Percentiles rank a stretch among this genome's conserved stretches.
Conservation (phyloP, 345 rosid genomes). For the Eucalyptus guilfoylei region DNA sequence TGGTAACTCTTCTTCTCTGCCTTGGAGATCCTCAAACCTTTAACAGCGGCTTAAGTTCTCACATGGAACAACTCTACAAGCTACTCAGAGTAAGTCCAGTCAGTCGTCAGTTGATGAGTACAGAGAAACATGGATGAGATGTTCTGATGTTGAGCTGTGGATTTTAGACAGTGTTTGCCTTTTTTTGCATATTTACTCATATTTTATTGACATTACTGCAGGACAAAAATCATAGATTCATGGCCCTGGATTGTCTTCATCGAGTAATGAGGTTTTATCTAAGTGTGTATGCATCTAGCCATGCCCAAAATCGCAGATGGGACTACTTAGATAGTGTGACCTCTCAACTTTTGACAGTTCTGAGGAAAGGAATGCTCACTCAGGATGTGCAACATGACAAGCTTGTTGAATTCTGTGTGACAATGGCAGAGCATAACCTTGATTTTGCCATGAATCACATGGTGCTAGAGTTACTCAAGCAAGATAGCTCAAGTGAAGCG, state of each 20-base stretch:
- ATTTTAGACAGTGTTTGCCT: not conserved
- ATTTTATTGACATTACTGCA: constrained; percentile 18
- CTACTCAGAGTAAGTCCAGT: constrained; percentile 72
- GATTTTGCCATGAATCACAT: constrained; percentile 99
- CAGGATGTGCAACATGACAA: constrained; percentile 98
- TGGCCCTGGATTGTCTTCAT: constrained; percentile 97
- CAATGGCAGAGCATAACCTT: constrained; percentile 96
- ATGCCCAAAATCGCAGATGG: constrained; percentile 94
- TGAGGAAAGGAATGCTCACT: constrained; percentile 89
- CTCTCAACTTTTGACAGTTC: constrained; percentile 79
- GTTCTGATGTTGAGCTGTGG: not conserved
- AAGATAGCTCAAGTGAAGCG: constrained; percentile 92
- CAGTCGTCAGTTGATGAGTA: not conserved
- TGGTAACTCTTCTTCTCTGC: constrained; percentile 97
- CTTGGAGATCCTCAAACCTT: constrained; percentile 96
- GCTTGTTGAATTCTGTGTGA: constrained; percentile 95
- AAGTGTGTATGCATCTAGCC: constrained; percentile 89
- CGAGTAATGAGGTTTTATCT: constrained; percentile 93
- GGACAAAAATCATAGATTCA: constrained; percentile 98
- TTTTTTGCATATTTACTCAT: not conserved
- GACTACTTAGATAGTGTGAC: constrained; percentile 97
- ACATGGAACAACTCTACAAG: constrained; percentile 98
- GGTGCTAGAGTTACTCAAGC: constrained; percentile 91
- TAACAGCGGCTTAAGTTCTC: constrained; percentile 69
- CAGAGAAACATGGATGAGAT: not conserved